Evolutionary conservation across 192 early-diverging fungal genomes (phyloP), one percentile per base, ranked within the genome.

Genomic region (Gigaspora rosea): DNA sequence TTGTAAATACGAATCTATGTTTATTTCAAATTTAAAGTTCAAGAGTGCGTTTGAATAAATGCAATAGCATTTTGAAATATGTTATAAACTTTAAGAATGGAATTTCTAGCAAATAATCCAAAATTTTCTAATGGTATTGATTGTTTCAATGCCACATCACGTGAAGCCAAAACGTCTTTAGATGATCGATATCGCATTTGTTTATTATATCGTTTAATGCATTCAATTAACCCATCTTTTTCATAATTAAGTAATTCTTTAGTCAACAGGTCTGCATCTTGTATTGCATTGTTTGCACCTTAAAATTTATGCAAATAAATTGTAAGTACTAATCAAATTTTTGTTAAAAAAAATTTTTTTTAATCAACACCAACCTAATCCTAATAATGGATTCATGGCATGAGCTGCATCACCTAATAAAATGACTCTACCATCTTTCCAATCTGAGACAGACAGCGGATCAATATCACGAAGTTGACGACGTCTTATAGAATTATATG

Each of bases 331-430:
- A 46, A 69, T 27, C 22, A 27, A 48, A 69, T 27, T 2, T 22
- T 22, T 22, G 8, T 3, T 62, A 62, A 62, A 62, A 12, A 16
- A 27, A 27, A 27, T 27, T 16, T 9, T 33, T 63, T 33, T 20
- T 13, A 33, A 35, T 6, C 0, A 11, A 9, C 22, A 70, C 16
- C 18, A 27, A 70, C 67, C 67, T 11, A 27, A 51, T 18, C 67
- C 67, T 15, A 20, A 20, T 27, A 54, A 9, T 33, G 70, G 70
- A 32, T 51, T 54, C 70, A 71, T 71, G 6, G 50, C 70, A 22
- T 56, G 52, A 13, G 52, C 12, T 7, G 70, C 12, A 71, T 71
- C 70, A n/a, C 70, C 70, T 18, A 71, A 18, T 32, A 71, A 71
- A 18, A 50, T 54, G 15, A 71, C 52, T 18, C 70, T 32, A 12